These are phyloP conservation scores for Neurospora tetrasperma DNA, from an alignment of 495 filamentous ascomycete species.

Conservation along the genomic window DNA sequence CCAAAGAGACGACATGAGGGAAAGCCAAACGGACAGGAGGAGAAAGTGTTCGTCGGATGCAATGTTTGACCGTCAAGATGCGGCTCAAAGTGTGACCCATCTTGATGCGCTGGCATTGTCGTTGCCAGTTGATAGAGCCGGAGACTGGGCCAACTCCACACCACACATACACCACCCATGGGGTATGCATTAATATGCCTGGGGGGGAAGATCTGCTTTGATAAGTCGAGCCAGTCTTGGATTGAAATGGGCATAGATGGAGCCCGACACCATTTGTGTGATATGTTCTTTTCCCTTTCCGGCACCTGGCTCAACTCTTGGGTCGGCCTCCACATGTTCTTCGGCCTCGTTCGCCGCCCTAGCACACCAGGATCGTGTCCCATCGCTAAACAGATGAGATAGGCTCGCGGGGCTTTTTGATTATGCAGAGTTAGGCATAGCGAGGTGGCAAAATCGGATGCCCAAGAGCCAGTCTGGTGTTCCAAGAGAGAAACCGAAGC, in stretches of 20 bases:
- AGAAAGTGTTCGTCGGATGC: slow-evolving; percentile 39
- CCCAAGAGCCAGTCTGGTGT: slow-evolving; percentile 30
- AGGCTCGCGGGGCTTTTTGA: slow-evolving; percentile 9
- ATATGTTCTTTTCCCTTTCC: slow-evolving; percentile 17
- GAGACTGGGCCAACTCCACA: slow-evolving; percentile 53
- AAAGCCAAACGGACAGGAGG: slow-evolving; percentile 35
- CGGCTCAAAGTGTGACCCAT: slow-evolving; percentile 54
- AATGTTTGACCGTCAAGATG: slow-evolving; percentile 40
- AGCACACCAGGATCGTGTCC: background rate
- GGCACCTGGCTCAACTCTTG: background rate
- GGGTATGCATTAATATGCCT: slow-evolving; percentile 31
- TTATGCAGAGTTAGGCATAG: slow-evolving; percentile 34
- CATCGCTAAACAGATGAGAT: background rate
- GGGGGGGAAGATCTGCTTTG: slow-evolving; percentile 34
- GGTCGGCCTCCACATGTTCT: background rate
- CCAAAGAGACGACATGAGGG: slow-evolving; percentile 31
- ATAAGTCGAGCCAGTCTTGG: slow-evolving; percentile 31
- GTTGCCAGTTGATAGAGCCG: slow-evolving; percentile 66
- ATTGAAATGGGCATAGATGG: slow-evolving; percentile 29
- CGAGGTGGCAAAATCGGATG: slow-evolving; percentile 36
- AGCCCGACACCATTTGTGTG: slow-evolving; percentile 21
- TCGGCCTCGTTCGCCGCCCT: background rate
- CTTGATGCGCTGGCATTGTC: slow-evolving; percentile 90
- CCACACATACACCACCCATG: slow-evolving; percentile 30
- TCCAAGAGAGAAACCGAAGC: slow-evolving; percentile 11